These are phyloP conservation scores for Candida rishiriensis DNA, from an alignment of 805 yeast genomes.

Conservation along the genomic window DNA sequence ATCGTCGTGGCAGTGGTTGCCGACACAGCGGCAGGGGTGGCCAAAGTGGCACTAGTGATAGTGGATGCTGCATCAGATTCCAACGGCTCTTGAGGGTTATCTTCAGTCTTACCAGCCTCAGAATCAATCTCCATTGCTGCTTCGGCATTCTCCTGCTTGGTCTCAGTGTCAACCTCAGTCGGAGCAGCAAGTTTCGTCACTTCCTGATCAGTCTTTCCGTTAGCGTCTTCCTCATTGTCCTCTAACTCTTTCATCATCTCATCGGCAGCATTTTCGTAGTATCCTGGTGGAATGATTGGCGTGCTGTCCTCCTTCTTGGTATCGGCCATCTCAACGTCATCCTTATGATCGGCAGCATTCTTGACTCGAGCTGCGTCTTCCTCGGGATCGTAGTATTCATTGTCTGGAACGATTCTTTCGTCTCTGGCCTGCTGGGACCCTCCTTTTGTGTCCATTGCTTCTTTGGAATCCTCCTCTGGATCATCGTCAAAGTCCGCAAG, in stretches of 20 bases:
- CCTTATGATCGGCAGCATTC: conserved; percentile 17
- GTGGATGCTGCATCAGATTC: no score
- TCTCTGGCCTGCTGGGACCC: conserved; percentile 87
- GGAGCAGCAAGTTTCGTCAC: no score
- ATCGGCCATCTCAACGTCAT: conserved; percentile 2
- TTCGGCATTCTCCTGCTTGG: no score
- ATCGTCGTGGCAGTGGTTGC: no score
- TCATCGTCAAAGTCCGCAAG: conserved; percentile 83
- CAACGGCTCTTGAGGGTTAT: no score
- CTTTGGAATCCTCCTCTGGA: conserved; percentile 69
- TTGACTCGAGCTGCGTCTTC: conserved; percentile 35
- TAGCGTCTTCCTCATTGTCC: conserved; percentile 12
- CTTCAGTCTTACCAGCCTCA: no score
- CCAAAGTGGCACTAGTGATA: no score
- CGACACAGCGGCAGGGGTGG: no score
- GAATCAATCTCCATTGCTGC: no score
- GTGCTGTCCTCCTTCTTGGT: not conserved
- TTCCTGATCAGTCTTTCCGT: not conserved
- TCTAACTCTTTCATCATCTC: conserved; percentile 26
- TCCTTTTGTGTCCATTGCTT: conserved; percentile 83
- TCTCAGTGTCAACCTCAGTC: no score
- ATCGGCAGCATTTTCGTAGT: conserved; percentile 24
- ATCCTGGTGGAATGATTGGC: conserved; percentile 18
- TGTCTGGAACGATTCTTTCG: conserved; percentile 60
- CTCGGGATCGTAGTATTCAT: conserved; percentile 73